Evolutionary conservation across 768 basidiomycete genomes (phyloP), one percentile per base, ranked within the genome.

Genomic region (Tremella fuciformis): DNA sequence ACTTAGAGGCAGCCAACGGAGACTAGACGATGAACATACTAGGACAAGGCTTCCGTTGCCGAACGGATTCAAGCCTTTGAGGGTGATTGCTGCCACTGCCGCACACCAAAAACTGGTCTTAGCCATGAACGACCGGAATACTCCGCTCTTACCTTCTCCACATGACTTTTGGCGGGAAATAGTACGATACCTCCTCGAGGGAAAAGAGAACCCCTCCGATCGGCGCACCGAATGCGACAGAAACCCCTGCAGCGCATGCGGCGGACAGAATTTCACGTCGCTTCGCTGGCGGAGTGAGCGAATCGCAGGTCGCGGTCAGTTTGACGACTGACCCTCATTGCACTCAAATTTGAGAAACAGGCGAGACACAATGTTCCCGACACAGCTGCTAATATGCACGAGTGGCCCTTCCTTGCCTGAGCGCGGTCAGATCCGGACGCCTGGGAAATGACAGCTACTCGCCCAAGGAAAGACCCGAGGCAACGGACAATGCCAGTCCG

Each of bases 121-220:
- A 24, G 58, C 44, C 21, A 13, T 22, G 24, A 19, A 15, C 9
- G 24, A 19, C 21, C 24, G 8, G 8, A 46, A 6, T 1, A 11
- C 25, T 18, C 9, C 24, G 52, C 62, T 76, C n/a, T 48, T 69
- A 90, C 90, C 89, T 89, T 80, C 91, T 81, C 89, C 90, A 94
- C 90, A 97, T 91, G 81, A 74, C 71, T 81, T 96, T 96, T 0
- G 93, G 88, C 13, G 94, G 96, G 76, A 97, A 98, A 78, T 89
- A 98, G 75, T 94, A 94, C 3, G 88, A 89, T 6, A 94, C 92
- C 76, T 98, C 94, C 77, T 98, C 94, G 64, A 97, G 78, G 63
- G 90, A 71, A 63, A 78, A 79, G 1, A 79, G 62, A 1, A 76
- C 75, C 1, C 77, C 78, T 22, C 79, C 94, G 47, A 99, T 89